These are phyloP conservation scores for Sclerotiophoma versabilis DNA, from an alignment of 2,329 filamentous ascomycete species.

Conservation along the genomic window DNA sequence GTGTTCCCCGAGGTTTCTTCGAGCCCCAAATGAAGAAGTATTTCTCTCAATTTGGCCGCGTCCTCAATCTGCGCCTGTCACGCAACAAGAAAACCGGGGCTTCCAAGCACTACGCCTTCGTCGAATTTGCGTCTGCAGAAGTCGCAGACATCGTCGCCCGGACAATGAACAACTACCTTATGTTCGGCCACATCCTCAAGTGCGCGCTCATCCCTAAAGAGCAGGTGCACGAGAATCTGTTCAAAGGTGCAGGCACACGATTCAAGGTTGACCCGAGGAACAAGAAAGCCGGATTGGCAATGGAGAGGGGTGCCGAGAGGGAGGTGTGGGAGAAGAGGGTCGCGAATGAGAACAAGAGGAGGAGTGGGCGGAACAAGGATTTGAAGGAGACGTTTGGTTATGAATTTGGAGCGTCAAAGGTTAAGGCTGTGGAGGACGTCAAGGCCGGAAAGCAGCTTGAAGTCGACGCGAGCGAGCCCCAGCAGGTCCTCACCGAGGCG, in stretches of 20 bases:
- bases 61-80: constrained; percentile 80
- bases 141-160: constrained; percentile 92
- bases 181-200: constrained; percentile 93
- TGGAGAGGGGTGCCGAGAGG: constrained; percentile 76
- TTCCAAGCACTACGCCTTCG: constrained; percentile 92
- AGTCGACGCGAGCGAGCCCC: constrained; percentile 34
- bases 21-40: constrained; percentile 94
- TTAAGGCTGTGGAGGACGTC: constrained; percentile 67
- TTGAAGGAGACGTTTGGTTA: constrained; percentile 83
- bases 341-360: constrained; percentile 73
- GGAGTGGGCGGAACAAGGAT: constrained; percentile 73
- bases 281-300: constrained; percentile 77
- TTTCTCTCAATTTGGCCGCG: constrained; percentile 89
- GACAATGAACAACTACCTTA: constrained; percentile 97
- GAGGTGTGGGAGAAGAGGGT: constrained; percentile 81
- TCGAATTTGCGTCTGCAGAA: constrained; percentile 80
- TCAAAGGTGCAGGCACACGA: constrained; percentile 87
- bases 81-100: constrained; percentile 91
- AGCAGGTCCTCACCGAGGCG: constrained; percentile 35
- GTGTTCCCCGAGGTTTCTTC: constrained; percentile 95
- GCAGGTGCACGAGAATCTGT: constrained; percentile 80
- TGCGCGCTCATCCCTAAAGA: constrained; percentile 79
- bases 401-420: constrained; percentile 75
- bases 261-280: constrained; percentile 91
- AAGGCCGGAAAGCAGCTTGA: constrained; percentile 24